Evolutionary conservation across 2,329 filamentous ascomycete species (phyloP).

Genomic region (Neurospora crassa): DNA sequence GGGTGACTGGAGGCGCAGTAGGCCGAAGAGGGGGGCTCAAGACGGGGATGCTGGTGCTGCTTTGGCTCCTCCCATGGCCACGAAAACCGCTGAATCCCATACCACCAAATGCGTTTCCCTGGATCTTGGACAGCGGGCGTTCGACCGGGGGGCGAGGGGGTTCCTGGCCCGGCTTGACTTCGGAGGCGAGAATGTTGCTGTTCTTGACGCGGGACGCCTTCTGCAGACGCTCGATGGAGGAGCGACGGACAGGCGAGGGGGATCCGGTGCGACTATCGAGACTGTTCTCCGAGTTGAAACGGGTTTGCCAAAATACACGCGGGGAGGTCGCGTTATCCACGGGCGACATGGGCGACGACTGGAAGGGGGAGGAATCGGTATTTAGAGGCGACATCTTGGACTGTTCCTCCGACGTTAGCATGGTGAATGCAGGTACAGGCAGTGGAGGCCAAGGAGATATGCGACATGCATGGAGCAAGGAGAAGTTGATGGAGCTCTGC

Average conservation of each 20-base stretch:
- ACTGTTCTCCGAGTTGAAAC: constrained; percentile 64
- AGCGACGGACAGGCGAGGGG: constrained; percentile 66
- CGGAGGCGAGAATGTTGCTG: constrained; percentile 91
- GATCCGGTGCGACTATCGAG: constrained; percentile 50
- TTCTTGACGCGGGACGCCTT: constrained; percentile 93
- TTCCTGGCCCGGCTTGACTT: constrained; percentile 89
- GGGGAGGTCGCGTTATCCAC: constrained; percentile 61
- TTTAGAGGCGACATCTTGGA: constrained; percentile 30
- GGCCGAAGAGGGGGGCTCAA: constrained; percentile 43
- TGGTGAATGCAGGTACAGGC: constrained; percentile 26
- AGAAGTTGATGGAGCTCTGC: neutral
- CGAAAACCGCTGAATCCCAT: constrained; percentile 44
- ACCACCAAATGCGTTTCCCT: constrained; percentile 60
- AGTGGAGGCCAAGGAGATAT: constrained; percentile 4
- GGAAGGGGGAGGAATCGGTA: constrained; percentile 73
- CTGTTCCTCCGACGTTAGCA: constrained; percentile 26
- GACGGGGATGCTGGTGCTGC: constrained; percentile 49
- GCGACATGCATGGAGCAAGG: neutral
- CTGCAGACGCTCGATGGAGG: constrained; percentile 92
- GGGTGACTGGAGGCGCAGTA: constrained; percentile 27
- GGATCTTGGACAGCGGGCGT: constrained; percentile 68
- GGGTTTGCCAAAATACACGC: constrained; percentile 82
- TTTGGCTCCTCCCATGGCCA: constrained; percentile 44
- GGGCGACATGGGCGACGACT: constrained; percentile 77
- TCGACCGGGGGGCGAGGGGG: constrained; percentile 71